These are phyloP conservation scores for Thecaphora thlaspeos DNA, from an alignment of 1,284 basidiomycete genomes.

Conservation along the genomic window DNA sequence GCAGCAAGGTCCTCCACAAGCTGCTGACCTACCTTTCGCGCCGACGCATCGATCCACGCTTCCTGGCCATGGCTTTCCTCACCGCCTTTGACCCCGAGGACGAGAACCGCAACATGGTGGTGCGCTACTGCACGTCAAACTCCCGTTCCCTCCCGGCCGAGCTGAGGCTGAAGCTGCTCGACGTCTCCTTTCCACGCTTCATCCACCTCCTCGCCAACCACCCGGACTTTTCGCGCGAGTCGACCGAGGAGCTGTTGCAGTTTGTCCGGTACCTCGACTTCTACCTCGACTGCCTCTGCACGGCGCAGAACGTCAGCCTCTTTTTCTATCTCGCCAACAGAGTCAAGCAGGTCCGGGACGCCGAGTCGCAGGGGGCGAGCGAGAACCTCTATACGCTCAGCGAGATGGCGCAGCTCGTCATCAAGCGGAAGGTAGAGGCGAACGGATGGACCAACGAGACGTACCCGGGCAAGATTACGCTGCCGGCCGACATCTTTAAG, in stretches of 20 bases:
- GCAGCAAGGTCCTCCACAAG: constrained; percentile 74
- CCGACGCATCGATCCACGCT: constrained; percentile 69
- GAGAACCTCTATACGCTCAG: constrained; percentile 81
- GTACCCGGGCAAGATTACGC: constrained; percentile 75
- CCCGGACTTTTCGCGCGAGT: constrained; percentile 78
- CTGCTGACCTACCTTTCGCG: constrained; percentile 67
- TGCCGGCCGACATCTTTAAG: constrained; percentile 78
- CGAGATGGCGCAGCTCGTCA: constrained; percentile 83
- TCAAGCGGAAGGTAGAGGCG: constrained; percentile 69
- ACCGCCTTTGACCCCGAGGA: constrained; percentile 86
- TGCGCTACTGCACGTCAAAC: constrained; percentile 17
- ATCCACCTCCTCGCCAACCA: constrained; percentile 88
- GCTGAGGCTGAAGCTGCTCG: constrained; percentile 61
- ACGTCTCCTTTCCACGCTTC: constrained; percentile 79
- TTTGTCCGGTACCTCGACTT: constrained; percentile 71
- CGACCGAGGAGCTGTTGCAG: constrained; percentile 68
- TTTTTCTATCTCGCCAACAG: constrained; percentile 79
- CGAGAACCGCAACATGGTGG: constrained; percentile 44
- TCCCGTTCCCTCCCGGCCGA: constrained; percentile 12
- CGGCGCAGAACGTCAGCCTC: constrained; percentile 74
- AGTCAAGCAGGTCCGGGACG: constrained; percentile 81
- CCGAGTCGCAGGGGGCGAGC: constrained; percentile 41
- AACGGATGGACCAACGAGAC: constrained; percentile 75
- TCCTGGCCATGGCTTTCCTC: constrained; percentile 81
- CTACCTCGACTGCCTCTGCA: constrained; percentile 75